Evolutionary conservation across 495 filamentous ascomycete species (phyloP), one percentile per base, ranked within the genome.

Genomic region (Articulospora tetracladia): DNA sequence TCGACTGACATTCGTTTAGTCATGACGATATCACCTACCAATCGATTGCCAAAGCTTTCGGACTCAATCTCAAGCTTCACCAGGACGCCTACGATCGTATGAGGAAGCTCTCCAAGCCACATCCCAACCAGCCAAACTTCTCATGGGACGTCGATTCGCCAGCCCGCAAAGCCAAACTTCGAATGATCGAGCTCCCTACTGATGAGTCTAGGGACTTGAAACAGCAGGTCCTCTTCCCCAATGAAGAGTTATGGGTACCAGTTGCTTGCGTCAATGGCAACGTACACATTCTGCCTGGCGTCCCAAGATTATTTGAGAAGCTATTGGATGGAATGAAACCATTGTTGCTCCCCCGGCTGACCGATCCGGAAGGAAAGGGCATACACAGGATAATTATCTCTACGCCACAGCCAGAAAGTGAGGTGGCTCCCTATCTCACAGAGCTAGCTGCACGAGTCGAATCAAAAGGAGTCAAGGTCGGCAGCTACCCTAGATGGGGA

Each of bases 11-110:
- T 48, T 30, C n/a, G n/a, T 60, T 61, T 66, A 94, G 88, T 56
- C 94, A 98, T 75, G 94, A 98, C 68, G 94, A 98, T 68, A 98
- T 98, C 63, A 98, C 94, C 36, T 98, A 98, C 78, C 75, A 86
- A 67, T 93, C 93, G 23, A 93, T 98, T 67, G 94, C 91, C 41
- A 90, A 91, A 63, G 94, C 92, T 23, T 98, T 97, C 71, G 70
- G 73, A 36, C 79, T 97, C 1, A 82, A 86, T 12, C 79, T 98
- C 0, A 78, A 83, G 58, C 78, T 96, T 17, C 91, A 98, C 76
- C 63, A 88, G 32, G 79, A 83, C 41, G 84, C 94, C 1, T 87
- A 87, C 58, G 82, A 80, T 54, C 83, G 87, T 61, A 98, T 98
- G 94, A 92, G 89, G 74, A 78, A 73, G 52, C 76, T 96, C 13